Percentiles rank a stretch among this genome's conserved stretches.
These are phyloP conservation scores for Melampsora americana DNA, from an alignment of 1,284 basidiomycete genomes.

Conservation along the genomic window DNA sequence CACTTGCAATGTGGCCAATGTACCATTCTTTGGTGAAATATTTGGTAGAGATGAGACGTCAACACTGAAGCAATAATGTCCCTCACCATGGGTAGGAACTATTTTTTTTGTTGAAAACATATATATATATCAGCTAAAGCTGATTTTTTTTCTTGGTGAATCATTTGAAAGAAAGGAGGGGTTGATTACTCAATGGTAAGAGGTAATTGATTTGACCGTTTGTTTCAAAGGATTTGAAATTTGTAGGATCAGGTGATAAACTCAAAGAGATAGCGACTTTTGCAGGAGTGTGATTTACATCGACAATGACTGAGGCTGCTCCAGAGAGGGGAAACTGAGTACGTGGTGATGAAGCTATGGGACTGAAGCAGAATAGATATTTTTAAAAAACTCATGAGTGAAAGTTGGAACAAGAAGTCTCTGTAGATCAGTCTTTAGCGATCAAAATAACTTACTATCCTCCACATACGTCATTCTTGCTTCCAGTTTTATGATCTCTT, in stretches of 20 bases:
- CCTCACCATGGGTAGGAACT: slow-evolving; percentile 4
- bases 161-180: not conserved
- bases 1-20: slow-evolving; percentile 5
- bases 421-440: not conserved
- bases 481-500: not conserved
- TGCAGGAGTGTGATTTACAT: slow-evolving; percentile 63
- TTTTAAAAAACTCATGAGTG: not conserved
- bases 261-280: slow-evolving; percentile 63
- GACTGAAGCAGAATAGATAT: not conserved
- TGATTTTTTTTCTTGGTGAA: too few relatives aligned
- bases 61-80: slow-evolving; percentile 8
- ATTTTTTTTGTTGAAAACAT: not conserved
- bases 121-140: too few relatives aligned
- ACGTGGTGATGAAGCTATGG: slow-evolving; percentile 57
- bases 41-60: not conserved
- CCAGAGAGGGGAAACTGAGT: slow-evolving; percentile 64
- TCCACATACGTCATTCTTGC: not conserved
- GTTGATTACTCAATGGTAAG: slow-evolving; percentile 21
- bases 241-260: slow-evolving; percentile 61
- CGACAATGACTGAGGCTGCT: slow-evolving; percentile 60
- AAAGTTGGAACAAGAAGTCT: not conserved
- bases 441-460: not conserved
- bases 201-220: slow-evolving; percentile 48
- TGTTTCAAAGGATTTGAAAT: slow-evolving; percentile 63
- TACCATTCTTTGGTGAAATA: not conserved